Percentiles rank a stretch among this genome's conserved stretches.
Conservation (phyloP, 495 filamentous ascomycete species). For the Apodospora peruviana region DNA sequence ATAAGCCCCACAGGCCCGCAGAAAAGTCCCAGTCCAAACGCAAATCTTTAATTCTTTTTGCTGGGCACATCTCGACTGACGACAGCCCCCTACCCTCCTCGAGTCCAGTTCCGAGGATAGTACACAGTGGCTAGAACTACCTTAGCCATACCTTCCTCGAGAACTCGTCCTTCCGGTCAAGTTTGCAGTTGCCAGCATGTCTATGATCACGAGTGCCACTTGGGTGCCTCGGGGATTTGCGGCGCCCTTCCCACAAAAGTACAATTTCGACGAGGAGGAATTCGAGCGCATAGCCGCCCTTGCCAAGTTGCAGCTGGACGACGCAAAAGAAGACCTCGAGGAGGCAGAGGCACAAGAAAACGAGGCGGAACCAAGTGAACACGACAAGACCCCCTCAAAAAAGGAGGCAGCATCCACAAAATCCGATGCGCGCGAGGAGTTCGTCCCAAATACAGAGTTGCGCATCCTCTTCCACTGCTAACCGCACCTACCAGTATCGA, state of each 20-base stretch:
- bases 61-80: not conserved
- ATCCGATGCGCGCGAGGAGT: conserved; percentile 28
- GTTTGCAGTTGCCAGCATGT: conserved; percentile 24
- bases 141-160: conserved; percentile 1
- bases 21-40: conserved; percentile 25
- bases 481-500: conserved; percentile 29
- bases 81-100: too few species aligned
- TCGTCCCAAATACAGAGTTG: too few species aligned
- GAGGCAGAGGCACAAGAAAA: conserved; percentile 48
- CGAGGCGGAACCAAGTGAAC: conserved; percentile 11
- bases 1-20: conserved; percentile 33
- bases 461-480: too few species aligned
- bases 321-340: conserved; percentile 79
- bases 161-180: not conserved
- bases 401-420: conserved; percentile 12
- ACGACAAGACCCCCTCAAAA: conserved; percentile 10
- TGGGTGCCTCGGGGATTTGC: conserved; percentile 96
- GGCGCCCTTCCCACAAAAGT: conserved; percentile 83
- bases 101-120: not conserved
- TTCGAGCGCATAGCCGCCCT: conserved; percentile 84
- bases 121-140: too few species aligned
- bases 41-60: conserved; percentile 18
- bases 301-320: conserved; percentile 86
- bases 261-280: conserved; percentile 88
- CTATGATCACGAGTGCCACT: conserved; percentile 87